Percentiles rank a stretch among this genome's conserved stretches.
Conservation (phyloP, 2,329 filamentous ascomycete species). For the Paraconiothyrium brasiliense region DNA sequence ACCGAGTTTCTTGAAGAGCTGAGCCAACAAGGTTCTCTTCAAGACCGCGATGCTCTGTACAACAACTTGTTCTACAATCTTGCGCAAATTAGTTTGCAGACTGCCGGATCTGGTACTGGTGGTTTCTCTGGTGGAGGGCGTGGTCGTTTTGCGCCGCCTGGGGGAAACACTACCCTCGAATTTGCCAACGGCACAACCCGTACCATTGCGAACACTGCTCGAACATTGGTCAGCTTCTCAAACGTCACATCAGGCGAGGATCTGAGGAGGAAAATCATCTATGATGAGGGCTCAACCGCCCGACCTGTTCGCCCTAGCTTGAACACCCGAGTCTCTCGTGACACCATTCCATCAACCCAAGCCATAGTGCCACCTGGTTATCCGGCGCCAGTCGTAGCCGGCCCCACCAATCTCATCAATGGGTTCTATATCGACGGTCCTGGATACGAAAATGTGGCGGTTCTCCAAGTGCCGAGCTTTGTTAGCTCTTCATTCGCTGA, state of each 20-base stretch:
- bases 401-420: constrained; percentile 53
- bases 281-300: constrained; percentile 12
- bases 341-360: constrained; percentile 8
- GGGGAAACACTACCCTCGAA: constrained; percentile 53
- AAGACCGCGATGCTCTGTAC: constrained; percentile 68
- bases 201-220: constrained; percentile 56
- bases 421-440: constrained; percentile 56
- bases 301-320: constrained; percentile 5
- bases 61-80: constrained; percentile 61
- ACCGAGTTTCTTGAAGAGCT: constrained; percentile 59
- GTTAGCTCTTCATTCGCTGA: constrained; percentile 35
- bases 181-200: constrained; percentile 56
- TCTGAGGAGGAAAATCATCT: constrained; percentile 51
- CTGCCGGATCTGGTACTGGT: constrained; percentile 53
- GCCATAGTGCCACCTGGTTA: constrained; percentile 51
- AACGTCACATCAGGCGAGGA: constrained; percentile 53
- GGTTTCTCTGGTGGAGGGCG: constrained; percentile 57
- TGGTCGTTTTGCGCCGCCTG: constrained; percentile 55
- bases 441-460: constrained; percentile 57
- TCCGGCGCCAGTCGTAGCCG: constrained; percentile 52
- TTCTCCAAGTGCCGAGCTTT: constrained; percentile 56
- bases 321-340: not conserved
- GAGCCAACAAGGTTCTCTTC: constrained; percentile 58
- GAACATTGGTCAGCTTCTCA: constrained; percentile 50
- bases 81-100: constrained; percentile 53